These are phyloP conservation scores for Collybiopsis luxurians DNA, from an alignment of 768 basidiomycete genomes.

Conservation along the genomic window DNA sequence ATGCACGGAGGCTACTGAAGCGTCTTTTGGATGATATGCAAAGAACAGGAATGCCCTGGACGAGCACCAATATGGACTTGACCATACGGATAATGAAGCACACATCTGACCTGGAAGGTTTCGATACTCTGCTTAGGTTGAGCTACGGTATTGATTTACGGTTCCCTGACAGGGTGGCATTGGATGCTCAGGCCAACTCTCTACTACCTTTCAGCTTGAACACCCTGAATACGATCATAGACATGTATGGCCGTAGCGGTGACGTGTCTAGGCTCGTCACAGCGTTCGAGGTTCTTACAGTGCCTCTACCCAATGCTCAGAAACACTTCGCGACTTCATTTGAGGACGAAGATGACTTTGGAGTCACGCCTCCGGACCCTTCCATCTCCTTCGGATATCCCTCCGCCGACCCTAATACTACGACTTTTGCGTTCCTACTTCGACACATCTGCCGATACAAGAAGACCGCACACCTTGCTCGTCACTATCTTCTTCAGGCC, in stretches of 20 bases:
- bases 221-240: conserved; percentile 71
- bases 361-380: conserved; percentile 33
- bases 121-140: conserved; percentile 58
- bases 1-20: conserved; percentile 46
- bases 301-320: conserved; percentile 56
- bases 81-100: conserved; percentile 67
- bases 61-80: conserved; percentile 63
- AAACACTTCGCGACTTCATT: conserved; percentile 51
- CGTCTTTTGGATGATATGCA: conserved; percentile 61
- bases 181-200: conserved; percentile 31
- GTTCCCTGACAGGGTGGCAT: conserved; percentile 65
- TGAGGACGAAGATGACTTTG: conserved; percentile 62
- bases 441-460: conserved; percentile 46
- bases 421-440: conserved; percentile 61
- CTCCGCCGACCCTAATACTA: conserved; percentile 58
- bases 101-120: conserved; percentile 51
- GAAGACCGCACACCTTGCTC: conserved; percentile 50
- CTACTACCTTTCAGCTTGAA: conserved; percentile 56
- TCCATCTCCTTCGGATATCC: conserved; percentile 27
- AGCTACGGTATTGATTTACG: conserved; percentile 77
- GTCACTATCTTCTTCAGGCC: conserved; percentile 65
- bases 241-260: conserved; percentile 60
- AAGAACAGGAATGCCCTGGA: conserved; percentile 42
- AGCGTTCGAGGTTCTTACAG: conserved; percentile 76
- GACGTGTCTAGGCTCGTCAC: conserved; percentile 67